phyloP scores from a whole-genome alignment of 352 stramenopile genomes.

The Thalassiosira hispida region DNA sequence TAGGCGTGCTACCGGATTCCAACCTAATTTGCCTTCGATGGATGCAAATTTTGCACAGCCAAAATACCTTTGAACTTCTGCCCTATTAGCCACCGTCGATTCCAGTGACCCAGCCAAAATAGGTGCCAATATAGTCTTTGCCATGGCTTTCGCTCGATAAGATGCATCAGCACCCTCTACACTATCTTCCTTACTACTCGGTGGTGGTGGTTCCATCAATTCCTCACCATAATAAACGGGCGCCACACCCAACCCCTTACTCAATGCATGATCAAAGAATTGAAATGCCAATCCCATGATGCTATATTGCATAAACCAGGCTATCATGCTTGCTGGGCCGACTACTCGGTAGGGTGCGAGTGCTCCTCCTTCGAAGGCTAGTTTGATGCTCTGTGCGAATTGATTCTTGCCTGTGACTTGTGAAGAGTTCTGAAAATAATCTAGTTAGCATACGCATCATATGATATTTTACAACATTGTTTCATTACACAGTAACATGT shows the following conservation, averaged over 20 bases:
- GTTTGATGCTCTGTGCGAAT: constrained; percentile 66
- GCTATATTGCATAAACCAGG: constrained; percentile 82
- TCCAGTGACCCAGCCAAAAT: constrained; percentile 67
- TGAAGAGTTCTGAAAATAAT: constrained; percentile 55
- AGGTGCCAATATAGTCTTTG: constrained; percentile 63
- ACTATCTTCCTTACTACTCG: constrained; percentile 7
- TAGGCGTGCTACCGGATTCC: constrained; percentile 42
- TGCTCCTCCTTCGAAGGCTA: constrained; percentile 66
- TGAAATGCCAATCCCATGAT: constrained; percentile 82
- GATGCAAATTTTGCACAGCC: constrained; percentile 53
- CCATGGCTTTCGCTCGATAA: constrained; percentile 34
- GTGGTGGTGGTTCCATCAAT: constrained; percentile 62
- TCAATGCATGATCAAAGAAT: constrained; percentile 70
- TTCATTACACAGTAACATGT: no score
- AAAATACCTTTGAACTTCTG: constrained; percentile 80
- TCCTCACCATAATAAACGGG: constrained; percentile 76
- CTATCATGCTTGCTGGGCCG: constrained; percentile 57
- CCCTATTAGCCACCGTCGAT: constrained; percentile 72
- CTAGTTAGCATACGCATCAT: no score
- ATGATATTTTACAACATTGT: no score
- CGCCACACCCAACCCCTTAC: constrained; percentile 46
- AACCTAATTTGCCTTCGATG: constrained; percentile 57
- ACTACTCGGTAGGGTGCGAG: constrained; percentile 75
- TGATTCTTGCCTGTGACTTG: constrained; percentile 70
- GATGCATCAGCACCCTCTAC: constrained; percentile 4